Base-by-base conservation (phyloP, 352 stramenopile species). In the Globisporangium apiculatum region DNA sequence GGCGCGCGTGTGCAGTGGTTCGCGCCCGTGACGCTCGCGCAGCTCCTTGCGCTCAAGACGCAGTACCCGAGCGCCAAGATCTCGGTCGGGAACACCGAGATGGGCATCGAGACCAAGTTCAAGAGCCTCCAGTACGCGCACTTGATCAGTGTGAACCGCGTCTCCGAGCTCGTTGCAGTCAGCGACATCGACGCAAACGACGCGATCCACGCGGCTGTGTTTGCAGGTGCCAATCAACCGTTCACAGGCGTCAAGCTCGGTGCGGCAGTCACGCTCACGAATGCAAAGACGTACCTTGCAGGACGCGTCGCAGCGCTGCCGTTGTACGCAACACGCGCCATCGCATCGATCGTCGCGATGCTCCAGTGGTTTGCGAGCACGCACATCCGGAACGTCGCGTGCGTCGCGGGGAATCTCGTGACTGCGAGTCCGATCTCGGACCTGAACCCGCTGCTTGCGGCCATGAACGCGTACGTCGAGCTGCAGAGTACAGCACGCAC, bases 351-450 rank as follows among this genome's bases (percentile, higher is more conserved):
- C 43, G 67, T 79, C 18, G 76, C 79, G 60, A 97, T 98, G 94
- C 82, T 99, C 12, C 87, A 96, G 56, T 99, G 95, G 95, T 98
- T 99, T 69, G 95, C 95, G 4, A 98, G 93, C 18, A 98, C 91
- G 8, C 96, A 99, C 68, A 98, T 99, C 64, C 78, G 96, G 37
- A 99, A 99, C 66, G 95, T 98, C 14, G 95, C 95, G 6, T 98
- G 90, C 65, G 78, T 99, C 6, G 96, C 86, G 37, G 96, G 96
- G 5, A 99, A 99, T 67, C 76, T 99, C 3, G 95, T 96, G n/a
- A 99, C 95, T 6, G 96, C 95, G 7, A 98, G 89, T 68, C 96
- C 96, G 7, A 99, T 98, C 62, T 98, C 88, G 17, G 96, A 99
- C 67, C 98, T 99, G 94, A 98, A 98, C 66, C 95, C 96, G 5